Conservation (phyloP, 192 early-diverging fungal species). For the Coemansia sp. region DNA sequence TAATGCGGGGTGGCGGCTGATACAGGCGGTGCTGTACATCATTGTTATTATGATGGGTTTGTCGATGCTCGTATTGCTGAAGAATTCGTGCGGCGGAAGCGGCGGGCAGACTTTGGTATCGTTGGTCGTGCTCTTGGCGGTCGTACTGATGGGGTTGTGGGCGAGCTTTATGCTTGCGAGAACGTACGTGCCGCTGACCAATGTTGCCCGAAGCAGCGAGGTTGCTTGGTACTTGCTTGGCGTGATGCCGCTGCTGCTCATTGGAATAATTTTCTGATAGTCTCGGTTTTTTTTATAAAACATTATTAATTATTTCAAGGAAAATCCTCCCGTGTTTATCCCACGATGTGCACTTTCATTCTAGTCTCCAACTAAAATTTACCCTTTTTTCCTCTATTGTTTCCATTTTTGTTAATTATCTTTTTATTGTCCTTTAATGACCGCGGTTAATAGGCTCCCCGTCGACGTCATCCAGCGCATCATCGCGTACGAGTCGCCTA, state of each 20-base stretch:
- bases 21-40: slow-evolving; percentile 12
- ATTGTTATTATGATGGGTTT: slow-evolving; percentile 8
- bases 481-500: not conserved
- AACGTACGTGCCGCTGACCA: slow-evolving; percentile 9
- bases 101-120: not conserved
- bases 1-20: slow-evolving; percentile 4
- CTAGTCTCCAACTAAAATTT: too few species aligned
- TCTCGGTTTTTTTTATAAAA: not conserved
- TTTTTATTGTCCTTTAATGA: not conserved
- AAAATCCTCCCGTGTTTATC: too few species aligned
- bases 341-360: too few species aligned
- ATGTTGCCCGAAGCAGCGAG: slow-evolving; percentile 5
- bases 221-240: slow-evolving; percentile 7
- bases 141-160: slow-evolving; percentile 1
- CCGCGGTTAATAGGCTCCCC: not conserved
- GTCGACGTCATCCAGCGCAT: not conserved
- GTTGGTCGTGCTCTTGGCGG: not conserved
- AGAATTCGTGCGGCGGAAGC: not conserved
- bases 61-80: not conserved
- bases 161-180: slow-evolving; percentile 10
- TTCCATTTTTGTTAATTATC: too few species aligned
- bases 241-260: slow-evolving; percentile 6
- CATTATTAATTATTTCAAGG: not conserved
- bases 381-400: too few species aligned
- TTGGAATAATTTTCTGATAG: slow-evolving; percentile 6